Percentiles rank a stretch among this genome's conserved stretches.
phyloP scores from a whole-genome alignment of 2,329 filamentous ascomycete genomes.

The Penicillium digitatum region DNA sequence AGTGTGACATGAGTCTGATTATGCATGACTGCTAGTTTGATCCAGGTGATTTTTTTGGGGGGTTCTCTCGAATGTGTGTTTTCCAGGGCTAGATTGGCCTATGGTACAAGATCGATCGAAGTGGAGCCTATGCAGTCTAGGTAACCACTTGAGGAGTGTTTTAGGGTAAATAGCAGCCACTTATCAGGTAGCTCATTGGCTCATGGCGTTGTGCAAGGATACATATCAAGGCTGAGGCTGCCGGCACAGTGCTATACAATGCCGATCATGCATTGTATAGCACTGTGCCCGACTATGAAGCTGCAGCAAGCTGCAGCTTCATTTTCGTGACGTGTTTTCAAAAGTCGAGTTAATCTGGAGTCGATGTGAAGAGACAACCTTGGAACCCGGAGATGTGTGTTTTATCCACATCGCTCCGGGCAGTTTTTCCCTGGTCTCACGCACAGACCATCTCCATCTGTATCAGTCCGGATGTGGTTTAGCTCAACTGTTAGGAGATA shows the following conservation, averaged over 20 bases:
- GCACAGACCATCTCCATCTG: conserved; percentile 1
- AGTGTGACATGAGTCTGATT: not conserved
- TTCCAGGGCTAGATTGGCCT: not conserved
- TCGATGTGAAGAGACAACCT: not conserved
- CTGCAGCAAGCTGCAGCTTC: not conserved
- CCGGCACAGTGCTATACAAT: not conserved
- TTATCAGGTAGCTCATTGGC: not conserved
- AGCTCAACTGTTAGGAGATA: conserved; percentile 1
- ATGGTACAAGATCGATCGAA: not conserved
- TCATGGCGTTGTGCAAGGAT: not conserved
- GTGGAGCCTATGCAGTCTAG: not conserved
- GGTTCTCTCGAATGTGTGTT: too few relatives aligned
- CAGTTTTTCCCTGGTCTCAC: not conserved
- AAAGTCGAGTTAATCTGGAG: not conserved
- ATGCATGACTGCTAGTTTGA: not conserved
- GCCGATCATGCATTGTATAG: not conserved
- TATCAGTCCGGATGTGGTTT: conserved; percentile 6
- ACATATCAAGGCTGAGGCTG: not conserved
- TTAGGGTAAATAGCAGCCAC: not conserved
- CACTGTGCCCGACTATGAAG: not conserved
- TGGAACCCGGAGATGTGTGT: not conserved
- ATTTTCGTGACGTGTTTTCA: not conserved
- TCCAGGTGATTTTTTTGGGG: not conserved
- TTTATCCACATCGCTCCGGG: not conserved
- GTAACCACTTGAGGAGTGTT: not conserved